A percentile compares a stretch with the other conserved stretches of the same genome.
Evolutionary conservation across 2,329 filamentous ascomycete genomes (phyloP).

Genomic region (Pseudogymnoascus sp.): DNA sequence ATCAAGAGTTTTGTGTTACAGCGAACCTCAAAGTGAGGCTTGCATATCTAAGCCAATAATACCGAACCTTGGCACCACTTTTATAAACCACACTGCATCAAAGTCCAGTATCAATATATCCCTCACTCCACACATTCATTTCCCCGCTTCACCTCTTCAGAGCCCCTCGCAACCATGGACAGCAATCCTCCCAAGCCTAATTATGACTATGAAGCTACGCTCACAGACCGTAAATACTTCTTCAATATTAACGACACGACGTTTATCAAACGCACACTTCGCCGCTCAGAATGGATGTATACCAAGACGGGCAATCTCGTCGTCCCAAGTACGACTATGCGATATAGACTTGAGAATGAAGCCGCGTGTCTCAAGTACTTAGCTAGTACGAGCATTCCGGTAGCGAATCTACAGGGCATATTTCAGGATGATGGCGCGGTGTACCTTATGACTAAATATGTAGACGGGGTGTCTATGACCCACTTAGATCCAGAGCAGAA

Average conservation of each 20-base stretch:
- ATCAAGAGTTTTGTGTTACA: neutral
- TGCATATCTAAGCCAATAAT: neutral
- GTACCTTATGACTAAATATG: slow-evolving; percentile 12
- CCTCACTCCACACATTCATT: neutral
- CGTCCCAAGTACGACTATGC: slow-evolving; percentile 3
- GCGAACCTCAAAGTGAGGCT: neutral
- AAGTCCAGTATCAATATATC: neutral
- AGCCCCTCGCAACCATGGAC: neutral
- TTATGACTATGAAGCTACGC: slow-evolving; percentile 10
- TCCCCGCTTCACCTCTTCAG: neutral
- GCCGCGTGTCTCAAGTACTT: slow-evolving; percentile 9
- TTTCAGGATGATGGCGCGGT: slow-evolving; percentile 14
- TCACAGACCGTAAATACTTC: slow-evolving; percentile 18
- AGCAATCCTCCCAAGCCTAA: neutral
- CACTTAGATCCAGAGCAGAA: slow-evolving; percentile 6
- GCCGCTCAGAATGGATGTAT: slow-evolving; percentile 18
- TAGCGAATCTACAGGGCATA: slow-evolving; percentile 11
- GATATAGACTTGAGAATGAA: slow-evolving; percentile 12
- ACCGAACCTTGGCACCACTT: neutral
- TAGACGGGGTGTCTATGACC: slow-evolving; percentile 12
- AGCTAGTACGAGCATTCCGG: slow-evolving; percentile 12
- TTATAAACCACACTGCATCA: neutral
- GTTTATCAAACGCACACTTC: slow-evolving; percentile 18
- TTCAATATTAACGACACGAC: slow-evolving; percentile 12
- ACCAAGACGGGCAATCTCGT: neutral